Conservation (phyloP, 2,329 filamentous ascomycete species). For the Mycosphaerella sp. region DNA sequence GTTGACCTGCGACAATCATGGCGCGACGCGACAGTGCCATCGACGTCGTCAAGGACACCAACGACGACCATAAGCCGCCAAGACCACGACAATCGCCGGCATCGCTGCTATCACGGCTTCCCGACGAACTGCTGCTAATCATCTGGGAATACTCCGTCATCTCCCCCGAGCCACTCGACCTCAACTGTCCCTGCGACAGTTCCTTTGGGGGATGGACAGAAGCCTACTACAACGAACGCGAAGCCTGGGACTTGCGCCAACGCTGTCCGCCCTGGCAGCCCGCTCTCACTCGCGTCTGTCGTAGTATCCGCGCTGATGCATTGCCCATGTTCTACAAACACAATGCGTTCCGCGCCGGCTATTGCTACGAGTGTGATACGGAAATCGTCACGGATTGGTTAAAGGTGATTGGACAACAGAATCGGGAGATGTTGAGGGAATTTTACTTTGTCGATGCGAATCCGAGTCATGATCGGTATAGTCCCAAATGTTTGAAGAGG, state of each 20-base stretch:
- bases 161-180: constrained; percentile 11
- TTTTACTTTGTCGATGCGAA: constrained; percentile 20
- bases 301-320: constrained; percentile 18
- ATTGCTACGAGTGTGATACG: constrained; percentile 20
- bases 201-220: constrained; percentile 16
- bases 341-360: constrained; percentile 21
- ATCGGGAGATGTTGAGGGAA: constrained; percentile 13
- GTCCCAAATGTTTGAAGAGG: constrained; percentile 13
- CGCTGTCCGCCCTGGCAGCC: constrained; percentile 20
- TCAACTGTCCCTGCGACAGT: constrained; percentile 25
- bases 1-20: neutral
- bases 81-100: neutral
- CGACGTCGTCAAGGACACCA: constrained; percentile 1
- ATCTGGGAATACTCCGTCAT: constrained; percentile 24
- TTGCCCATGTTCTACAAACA: constrained; percentile 23
- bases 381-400: constrained; percentile 17
- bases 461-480: constrained; percentile 13
- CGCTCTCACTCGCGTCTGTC: constrained; percentile 17
- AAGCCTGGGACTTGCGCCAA: constrained; percentile 16
- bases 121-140: constrained; percentile 17
- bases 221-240: constrained; percentile 13
- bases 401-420: constrained; percentile 14
- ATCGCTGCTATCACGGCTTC: constrained; percentile 7
- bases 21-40: constrained; percentile 4
- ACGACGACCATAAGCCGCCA: neutral